Evolutionary conservation across 2,329 filamentous ascomycete species (phyloP).

Genomic region (Chaetothyriales sp.): DNA sequence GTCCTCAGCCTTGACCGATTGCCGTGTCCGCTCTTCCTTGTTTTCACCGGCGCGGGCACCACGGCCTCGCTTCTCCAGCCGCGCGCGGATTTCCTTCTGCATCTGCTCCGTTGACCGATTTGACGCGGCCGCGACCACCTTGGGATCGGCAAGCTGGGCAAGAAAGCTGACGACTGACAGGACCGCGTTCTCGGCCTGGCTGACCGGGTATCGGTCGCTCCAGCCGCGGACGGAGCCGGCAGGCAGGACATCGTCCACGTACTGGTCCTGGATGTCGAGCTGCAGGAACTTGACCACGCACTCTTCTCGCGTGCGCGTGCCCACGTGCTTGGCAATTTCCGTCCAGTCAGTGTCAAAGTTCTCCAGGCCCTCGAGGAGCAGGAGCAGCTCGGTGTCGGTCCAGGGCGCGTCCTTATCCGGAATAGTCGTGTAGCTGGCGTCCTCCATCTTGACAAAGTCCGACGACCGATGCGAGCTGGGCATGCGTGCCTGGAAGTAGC

Average conservation of each 20-base stretch:
- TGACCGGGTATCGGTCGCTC: constrained; percentile 73
- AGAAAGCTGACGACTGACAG: constrained; percentile 93
- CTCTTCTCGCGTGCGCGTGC: constrained; percentile 81
- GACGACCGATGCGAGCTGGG: constrained; percentile 61
- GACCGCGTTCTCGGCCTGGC: constrained; percentile 85
- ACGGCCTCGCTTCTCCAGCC: constrained; percentile 49
- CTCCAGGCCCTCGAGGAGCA: constrained; percentile 80
- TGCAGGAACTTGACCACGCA: constrained; percentile 94
- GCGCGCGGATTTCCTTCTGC: constrained; percentile 61
- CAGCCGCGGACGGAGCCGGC: constrained; percentile 50
- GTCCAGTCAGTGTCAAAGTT: constrained; percentile 93
- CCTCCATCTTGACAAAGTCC: constrained; percentile 80
- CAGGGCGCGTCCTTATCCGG: constrained; percentile 74
- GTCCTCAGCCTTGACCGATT: constrained; percentile 34
- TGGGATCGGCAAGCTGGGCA: constrained; percentile 76
- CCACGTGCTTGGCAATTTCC: constrained; percentile 79
- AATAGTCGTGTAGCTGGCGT: constrained; percentile 64
- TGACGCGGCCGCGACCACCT: constrained; percentile 77
- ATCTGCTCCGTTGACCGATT: constrained; percentile 78
- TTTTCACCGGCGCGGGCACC: constrained; percentile 35
- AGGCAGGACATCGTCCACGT: constrained; percentile 61
- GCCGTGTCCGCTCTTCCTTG: constrained; percentile 33
- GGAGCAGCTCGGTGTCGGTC: constrained; percentile 79
- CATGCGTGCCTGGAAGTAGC: constrained; percentile 71
- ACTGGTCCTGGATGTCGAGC: constrained; percentile 94